Percentiles rank a stretch among this genome's conserved stretches.
phyloP scores from a whole-genome alignment of 1,284 basidiomycete species.

The Wolfiporia cocos region DNA sequence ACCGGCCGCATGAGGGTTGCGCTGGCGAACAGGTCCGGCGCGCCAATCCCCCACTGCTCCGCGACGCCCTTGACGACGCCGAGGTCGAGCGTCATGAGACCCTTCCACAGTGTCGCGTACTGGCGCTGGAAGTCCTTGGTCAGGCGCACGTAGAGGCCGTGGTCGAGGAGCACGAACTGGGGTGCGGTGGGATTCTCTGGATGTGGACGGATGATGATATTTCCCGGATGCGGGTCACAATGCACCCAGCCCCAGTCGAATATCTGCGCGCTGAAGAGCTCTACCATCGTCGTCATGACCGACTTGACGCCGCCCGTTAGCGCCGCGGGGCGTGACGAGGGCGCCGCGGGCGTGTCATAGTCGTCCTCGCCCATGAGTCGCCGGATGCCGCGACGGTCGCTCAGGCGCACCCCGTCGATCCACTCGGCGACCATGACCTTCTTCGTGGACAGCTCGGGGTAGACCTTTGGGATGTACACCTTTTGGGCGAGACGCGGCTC shows the following conservation, averaged over 20 bases:
- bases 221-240: slow-evolving; percentile 75
- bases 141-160: slow-evolving; percentile 78
- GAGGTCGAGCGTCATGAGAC: slow-evolving; percentile 69
- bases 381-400: slow-evolving; percentile 54
- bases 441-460: slow-evolving; percentile 67
- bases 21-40: slow-evolving; percentile 73
- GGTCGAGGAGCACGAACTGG: slow-evolving; percentile 85
- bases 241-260: slow-evolving; percentile 88
- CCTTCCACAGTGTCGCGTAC: slow-evolving; percentile 78
- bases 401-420: slow-evolving; percentile 78
- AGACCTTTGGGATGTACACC: slow-evolving; percentile 79
- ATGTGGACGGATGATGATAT: slow-evolving; percentile 76
- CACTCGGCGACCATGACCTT: slow-evolving; percentile 84
- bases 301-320: slow-evolving; percentile 61
- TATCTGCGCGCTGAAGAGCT: slow-evolving; percentile 79
- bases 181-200: slow-evolving; percentile 54
- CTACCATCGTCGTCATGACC: slow-evolving; percentile 77
- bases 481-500: slow-evolving; percentile 65
- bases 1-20: slow-evolving; percentile 64
- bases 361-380: slow-evolving; percentile 49
- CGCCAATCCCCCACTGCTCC: slow-evolving; percentile 72
- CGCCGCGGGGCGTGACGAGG: slow-evolving; percentile 19
- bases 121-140: slow-evolving; percentile 60
- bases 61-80: slow-evolving; percentile 40
- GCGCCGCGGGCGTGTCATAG: slow-evolving; percentile 5